Percentiles rank a stretch among this genome's conserved stretches.
phyloP scores from a whole-genome alignment of 2,329 filamentous ascomycete genomes.

The Zopfia rhizophila region DNA sequence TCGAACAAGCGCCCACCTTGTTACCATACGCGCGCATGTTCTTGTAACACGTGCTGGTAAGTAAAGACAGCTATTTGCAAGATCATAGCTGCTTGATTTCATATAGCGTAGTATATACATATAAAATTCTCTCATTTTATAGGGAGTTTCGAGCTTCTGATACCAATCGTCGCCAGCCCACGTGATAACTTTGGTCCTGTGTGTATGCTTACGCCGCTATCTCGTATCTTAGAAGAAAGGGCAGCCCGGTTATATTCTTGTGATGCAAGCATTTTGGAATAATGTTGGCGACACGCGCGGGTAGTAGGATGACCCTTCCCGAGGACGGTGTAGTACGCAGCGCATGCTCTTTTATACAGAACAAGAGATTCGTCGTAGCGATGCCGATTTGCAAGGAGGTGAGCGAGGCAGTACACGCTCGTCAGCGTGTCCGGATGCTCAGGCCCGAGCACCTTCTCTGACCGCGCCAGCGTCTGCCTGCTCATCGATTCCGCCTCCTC shows the following conservation, averaged over 20 bases:
- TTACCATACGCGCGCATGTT: too few species aligned
- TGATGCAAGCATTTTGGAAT: too few species aligned
- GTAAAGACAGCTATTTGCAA: too few species aligned
- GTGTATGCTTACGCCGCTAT: conserved; percentile 2
- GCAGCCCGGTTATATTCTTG: too few species aligned
- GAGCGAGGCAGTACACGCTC: conserved; percentile 16
- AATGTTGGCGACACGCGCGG: conserved; percentile 6
- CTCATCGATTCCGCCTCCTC: conserved; percentile 16
- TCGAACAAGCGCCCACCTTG: too few species aligned
- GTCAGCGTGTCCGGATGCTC: conserved; percentile 8
- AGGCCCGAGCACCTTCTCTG: conserved; percentile 10
- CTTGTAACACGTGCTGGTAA: too few species aligned
- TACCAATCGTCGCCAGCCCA: neutral
- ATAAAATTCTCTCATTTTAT: too few species aligned
- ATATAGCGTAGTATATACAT: too few species aligned
- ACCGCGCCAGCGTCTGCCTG: conserved; percentile 8
- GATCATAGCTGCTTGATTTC: too few species aligned
- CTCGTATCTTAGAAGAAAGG: too few species aligned
- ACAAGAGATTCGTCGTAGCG: conserved; percentile 10
- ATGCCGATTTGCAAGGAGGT: conserved; percentile 14
- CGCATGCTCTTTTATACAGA: conserved; percentile 10
- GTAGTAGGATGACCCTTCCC: conserved; percentile 6
- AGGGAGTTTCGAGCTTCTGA: conserved; percentile 4
- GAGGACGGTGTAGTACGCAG: conserved; percentile 3
- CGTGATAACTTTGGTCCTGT: conserved; percentile 3